Percentiles rank a stretch among this genome's conserved stretches.
phyloP scores from a whole-genome alignment of 192 early-diverging fungal species.

The Linnemannia hyalina region DNA sequence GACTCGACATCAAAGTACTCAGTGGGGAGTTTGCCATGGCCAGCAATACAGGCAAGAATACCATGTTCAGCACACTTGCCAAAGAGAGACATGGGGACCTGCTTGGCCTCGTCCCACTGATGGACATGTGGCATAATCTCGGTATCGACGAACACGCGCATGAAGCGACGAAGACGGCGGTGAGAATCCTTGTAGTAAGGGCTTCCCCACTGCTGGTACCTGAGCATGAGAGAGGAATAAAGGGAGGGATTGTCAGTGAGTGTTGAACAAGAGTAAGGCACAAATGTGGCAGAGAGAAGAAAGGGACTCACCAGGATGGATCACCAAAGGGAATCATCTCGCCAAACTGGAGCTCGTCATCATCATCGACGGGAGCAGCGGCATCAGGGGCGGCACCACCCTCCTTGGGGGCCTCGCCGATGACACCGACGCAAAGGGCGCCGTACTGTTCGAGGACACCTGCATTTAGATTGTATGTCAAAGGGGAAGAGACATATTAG shows the following conservation, averaged over 20 bases:
- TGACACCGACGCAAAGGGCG: constrained; percentile 72
- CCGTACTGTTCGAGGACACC: constrained; percentile 74
- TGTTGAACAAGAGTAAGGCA: too few relatives aligned
- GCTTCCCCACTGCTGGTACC: constrained; percentile 69
- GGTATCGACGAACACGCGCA: constrained; percentile 81
- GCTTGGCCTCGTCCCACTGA: constrained; percentile 89
- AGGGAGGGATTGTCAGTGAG: background rate
- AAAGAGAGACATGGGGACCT: constrained; percentile 78
- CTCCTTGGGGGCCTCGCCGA: constrained; percentile 62
- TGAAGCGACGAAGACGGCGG: constrained; percentile 68
- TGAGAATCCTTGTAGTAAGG: constrained; percentile 89
- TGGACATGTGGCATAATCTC: constrained; percentile 83
- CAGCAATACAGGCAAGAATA: constrained; percentile 69
- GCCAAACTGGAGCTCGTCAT: constrained; percentile 74
- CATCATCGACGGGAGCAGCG: constrained; percentile 40
- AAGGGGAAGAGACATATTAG: background rate
- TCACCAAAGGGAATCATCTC: constrained; percentile 84
- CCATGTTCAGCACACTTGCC: constrained; percentile 80
- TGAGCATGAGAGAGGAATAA: background rate
- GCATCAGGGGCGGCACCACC: constrained; percentile 25
- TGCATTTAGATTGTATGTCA: background rate
- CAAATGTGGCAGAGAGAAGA: background rate
- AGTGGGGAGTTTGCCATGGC: constrained; percentile 31
- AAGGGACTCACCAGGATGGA: constrained; percentile 72
- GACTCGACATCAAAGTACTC: constrained; percentile 51